phyloP scores from a whole-genome alignment of 1,284 basidiomycete genomes.

The Fomitopsis palustris region DNA sequence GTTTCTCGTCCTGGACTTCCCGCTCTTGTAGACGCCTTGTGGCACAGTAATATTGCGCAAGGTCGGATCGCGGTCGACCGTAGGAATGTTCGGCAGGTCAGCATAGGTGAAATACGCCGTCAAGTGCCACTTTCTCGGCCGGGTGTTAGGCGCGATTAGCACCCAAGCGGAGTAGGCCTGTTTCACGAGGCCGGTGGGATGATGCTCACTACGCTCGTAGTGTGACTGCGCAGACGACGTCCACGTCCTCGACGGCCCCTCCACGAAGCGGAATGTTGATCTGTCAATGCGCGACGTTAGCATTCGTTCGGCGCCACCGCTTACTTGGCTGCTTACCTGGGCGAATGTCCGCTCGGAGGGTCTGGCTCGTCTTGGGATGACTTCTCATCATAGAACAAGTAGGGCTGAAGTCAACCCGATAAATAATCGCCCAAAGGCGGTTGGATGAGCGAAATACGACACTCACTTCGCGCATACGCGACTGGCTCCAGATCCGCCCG shows the following conservation, averaged over 20 bases:
- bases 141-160: constrained; percentile 39
- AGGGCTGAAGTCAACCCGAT: constrained; percentile 38
- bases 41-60: constrained; percentile 51
- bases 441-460: constrained; percentile 11
- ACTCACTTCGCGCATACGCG: constrained; percentile 56
- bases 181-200: constrained; percentile 54
- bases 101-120: constrained; percentile 64
- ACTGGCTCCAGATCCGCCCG: constrained; percentile 64
- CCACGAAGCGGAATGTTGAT: constrained; percentile 52
- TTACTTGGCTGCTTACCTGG: constrained; percentile 33
- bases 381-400: constrained; percentile 66
- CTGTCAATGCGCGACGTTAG: constrained; percentile 7
- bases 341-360: constrained; percentile 28
- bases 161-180: constrained; percentile 66
- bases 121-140: constrained; percentile 57
- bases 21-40: constrained; percentile 54
- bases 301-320: not conserved
- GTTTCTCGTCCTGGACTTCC: constrained; percentile 50
- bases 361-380: constrained; percentile 41
- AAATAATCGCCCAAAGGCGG: constrained; percentile 12
- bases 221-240: constrained; percentile 55
- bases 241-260: constrained; percentile 47
- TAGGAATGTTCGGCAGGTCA: constrained; percentile 55
- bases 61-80: constrained; percentile 50
- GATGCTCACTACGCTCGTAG: constrained; percentile 50